These are phyloP conservation scores for Septoria petroselini DNA, from an alignment of 2,329 filamentous ascomycete genomes.

Conservation along the genomic window DNA sequence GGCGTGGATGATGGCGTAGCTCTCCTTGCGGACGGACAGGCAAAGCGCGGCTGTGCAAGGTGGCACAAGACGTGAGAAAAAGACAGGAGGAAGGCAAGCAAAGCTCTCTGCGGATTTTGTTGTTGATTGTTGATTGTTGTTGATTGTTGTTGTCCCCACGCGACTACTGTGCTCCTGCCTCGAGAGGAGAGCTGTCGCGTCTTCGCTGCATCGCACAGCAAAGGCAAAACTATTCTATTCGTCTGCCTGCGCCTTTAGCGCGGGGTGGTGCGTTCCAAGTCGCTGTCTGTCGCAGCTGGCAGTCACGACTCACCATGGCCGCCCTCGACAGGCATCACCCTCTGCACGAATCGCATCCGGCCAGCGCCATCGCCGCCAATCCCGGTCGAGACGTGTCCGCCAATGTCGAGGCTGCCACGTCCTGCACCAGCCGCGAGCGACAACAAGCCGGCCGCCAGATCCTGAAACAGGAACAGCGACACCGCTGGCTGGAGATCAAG, in stretches of 20 bases:
- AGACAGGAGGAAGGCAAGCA: not conserved
- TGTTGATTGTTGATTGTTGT: slow-evolving; percentile 6
- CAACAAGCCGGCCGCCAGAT: slow-evolving; percentile 31
- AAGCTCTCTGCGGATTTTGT: too few species aligned
- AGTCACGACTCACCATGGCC: slow-evolving; percentile 11
- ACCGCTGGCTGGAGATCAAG: slow-evolving; percentile 15
- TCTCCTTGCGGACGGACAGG: not conserved
- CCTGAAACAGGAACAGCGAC: slow-evolving; percentile 21
- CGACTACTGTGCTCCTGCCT: not conserved
- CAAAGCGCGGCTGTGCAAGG: not conserved
- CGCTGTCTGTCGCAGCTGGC: too few species aligned
- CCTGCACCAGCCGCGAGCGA: slow-evolving; percentile 6
- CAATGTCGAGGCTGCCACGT: not conserved
- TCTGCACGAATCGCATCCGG: not conserved
- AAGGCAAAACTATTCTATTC: too few species aligned
- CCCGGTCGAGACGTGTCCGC: not conserved
- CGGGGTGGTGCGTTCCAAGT: too few species aligned
- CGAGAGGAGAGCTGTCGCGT: not conserved
- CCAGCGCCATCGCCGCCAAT: slow-evolving; percentile 2
- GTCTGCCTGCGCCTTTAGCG: too few species aligned
- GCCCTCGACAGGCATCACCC: slow-evolving; percentile 8
- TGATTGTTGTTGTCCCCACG: slow-evolving; percentile 4
- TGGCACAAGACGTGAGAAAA: not conserved
- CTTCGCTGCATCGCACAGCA: not conserved
- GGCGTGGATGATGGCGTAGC: not conserved